A percentile compares a stretch with the other conserved stretches of the same genome.
These are phyloP conservation scores for Tuctoria greenei DNA, from an alignment of 176 grass and related monocot genomes.

Conservation along the genomic window DNA sequence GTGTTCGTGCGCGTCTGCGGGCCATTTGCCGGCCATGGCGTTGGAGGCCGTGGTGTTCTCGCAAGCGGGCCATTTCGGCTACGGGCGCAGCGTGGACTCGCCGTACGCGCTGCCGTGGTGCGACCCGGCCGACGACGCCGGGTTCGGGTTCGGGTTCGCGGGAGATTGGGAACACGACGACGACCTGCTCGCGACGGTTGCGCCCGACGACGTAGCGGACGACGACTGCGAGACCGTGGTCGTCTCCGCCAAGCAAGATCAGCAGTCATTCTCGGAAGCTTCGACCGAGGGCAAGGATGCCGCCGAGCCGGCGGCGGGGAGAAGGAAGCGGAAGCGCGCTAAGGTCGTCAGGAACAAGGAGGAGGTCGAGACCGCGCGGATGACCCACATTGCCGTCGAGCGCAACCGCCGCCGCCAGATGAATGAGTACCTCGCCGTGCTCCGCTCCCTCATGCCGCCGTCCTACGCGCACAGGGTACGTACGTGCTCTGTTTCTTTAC, in stretches of 20 bases:
- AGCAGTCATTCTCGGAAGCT: slow-evolving; percentile 28
- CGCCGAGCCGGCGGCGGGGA: not conserved
- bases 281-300: slow-evolving; percentile 20
- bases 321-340: slow-evolving; percentile 71
- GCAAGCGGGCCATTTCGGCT: slow-evolving; percentile 49
- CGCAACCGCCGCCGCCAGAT: slow-evolving; percentile 93
- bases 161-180: slow-evolving; percentile 29
- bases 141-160: not conserved
- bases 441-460: slow-evolving; percentile 87
- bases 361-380: slow-evolving; percentile 92
- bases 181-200: not conserved
- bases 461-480: slow-evolving; percentile 93
- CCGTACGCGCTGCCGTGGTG: slow-evolving; percentile 44
- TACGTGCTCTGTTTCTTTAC: slow-evolving; percentile 11
- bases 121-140: slow-evolving; percentile 3
- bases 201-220: slow-evolving; percentile 24
- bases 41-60: slow-evolving; percentile 84
- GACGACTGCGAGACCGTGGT: slow-evolving; percentile 71
- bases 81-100: slow-evolving; percentile 36
- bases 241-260: not conserved
- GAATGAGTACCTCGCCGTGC: slow-evolving; percentile 96
- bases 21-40: slow-evolving; percentile 50
- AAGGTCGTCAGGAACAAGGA: slow-evolving; percentile 90
- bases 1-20: too few relatives aligned
- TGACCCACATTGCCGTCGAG: slow-evolving; percentile 99